Evolutionary conservation across 805 yeast species (phyloP), one percentile per base, ranked within the genome.

Genomic region (Candida sakaeoensis): DNA sequence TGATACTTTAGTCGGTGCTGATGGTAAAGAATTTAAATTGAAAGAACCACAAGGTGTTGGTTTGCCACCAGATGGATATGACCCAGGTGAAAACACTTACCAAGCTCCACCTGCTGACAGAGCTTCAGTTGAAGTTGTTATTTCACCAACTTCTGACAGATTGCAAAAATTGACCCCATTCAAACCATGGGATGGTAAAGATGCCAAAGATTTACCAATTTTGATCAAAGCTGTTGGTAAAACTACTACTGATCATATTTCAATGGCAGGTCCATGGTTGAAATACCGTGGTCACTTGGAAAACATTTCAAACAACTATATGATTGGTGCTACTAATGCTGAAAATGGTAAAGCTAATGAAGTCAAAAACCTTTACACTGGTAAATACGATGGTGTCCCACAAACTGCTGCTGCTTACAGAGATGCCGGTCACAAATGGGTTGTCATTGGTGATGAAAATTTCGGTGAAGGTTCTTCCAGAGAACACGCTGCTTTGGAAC

Each of bases 201-300:
- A 91, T 64, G 88, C 95, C 57, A 63, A 68, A 52, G 75, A 76
- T 63, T 73, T 91, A 77, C 97, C 96, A 70, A 91, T 91, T 58
- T 82, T 91, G 73, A 87, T 91, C 72, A 91, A 93, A 77, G 86
- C 96, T 54, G 75, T 83, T 49, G 98, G 97, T 75, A 91, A 91
- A 80, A 90, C 97, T 68, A 91, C 99, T 59, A 91, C 99, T 57
- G 99, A 91, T 76, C 99, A 91, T 75, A 91, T 91, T 61, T 91
- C 98, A 60, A 90, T 88, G 95, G 99, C 99, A 63, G 99, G 99
- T 74, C 97, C 98, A 64, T 91, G 99, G 99, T 85, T 91, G 80
- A 91, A 91, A 77, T 91, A 91, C 91, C 87, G 97, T 79, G 99
- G 99, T 73, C 99, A 91, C 77, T 79, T 91, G 75, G 91, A 89